Base-by-base conservation (phyloP, 2,329 filamentous ascomycete species). In the Penicillium decumbens region DNA sequence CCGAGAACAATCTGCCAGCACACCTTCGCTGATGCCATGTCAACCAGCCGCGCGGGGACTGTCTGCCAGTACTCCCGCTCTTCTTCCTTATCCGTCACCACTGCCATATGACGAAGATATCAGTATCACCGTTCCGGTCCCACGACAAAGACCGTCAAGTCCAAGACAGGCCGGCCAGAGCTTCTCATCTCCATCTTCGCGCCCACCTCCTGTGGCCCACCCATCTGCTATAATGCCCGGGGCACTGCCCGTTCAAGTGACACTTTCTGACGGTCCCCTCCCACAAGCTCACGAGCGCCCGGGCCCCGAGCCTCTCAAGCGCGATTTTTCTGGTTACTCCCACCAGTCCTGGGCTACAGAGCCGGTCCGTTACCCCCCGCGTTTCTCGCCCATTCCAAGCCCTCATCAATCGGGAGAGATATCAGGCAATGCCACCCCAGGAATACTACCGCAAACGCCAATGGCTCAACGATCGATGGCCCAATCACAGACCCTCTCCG, bases 291-390 rank as follows among this genome's bases (percentile, higher is more conserved):
- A 65, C 6, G 68, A 72, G 8, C 48, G 32, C 25, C 58, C 61
- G 1, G 53, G 51, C 3, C 42, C 60, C 1, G 66, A 67, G 37
- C 57, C 65, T 3, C 65, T 72, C 56, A 65, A 68, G 2, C 67
- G 69, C 29, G 57, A 61, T 13, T 57, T 62, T 7, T 72, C 69
- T 0, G 55, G 53, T 2, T 60, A 66, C 38, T 72, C 70, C 6
- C 59, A 64, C 18, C 61, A 65, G 15, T 72, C 69, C 4, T 65
- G 67, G 64, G 60, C 63, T 12, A 71, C 70, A 6, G 70, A 72
- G 12, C 69, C 70, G 8, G 53, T 61, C 8, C 59, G 58, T 12
- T 63, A 63, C 28, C 59, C 64, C 4, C 54, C 62, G 4, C 54
- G 55, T 9, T 58, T 66, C 55, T 60, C 65, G 6, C 62, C 58